Evolutionary conservation across 768 basidiomycete genomes (phyloP), one percentile per base, ranked within the genome.

Genomic region (Hypsizygus marmoreus): DNA sequence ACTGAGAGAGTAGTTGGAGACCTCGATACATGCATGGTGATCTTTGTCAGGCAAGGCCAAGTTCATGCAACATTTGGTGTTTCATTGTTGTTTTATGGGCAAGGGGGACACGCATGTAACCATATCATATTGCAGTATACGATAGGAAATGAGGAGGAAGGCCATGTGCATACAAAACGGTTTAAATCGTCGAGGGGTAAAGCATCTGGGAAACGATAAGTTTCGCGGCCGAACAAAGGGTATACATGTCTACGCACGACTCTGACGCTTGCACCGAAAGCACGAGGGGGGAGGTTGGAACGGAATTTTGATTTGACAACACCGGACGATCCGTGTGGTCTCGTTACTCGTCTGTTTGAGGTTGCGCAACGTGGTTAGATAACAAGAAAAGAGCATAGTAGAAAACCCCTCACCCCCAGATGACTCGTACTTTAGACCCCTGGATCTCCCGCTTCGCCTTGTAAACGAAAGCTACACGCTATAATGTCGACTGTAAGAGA

Each of bases 401-500:
- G 17, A 14, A 39, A 45, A 20, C 7, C 20, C 75, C 85, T 63
- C 60, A 91, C 91, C 95, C 97, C 94, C 94, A 98, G 77, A 98
- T 97, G 53, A 98, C 92, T 57, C 97, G 90, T 64, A 97, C 77
- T 72, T 95, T 94, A 58, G 92, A 90, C 49, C 97, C 97, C 69
- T 86, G 86, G 56, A 95, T 82, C 72, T 92, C 91, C 69, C 84
- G 80, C 80, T 97, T 94, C 50, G 94, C 95, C 67, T 87, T 89
- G 86, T 99, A 99, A 58, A 99, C 94, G 72, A 87, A 99, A 49
- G 97, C 97, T 53, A 99, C 81, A 59, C 95, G 90, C 94, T 97
- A 59, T 17, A 31, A 30, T 19, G 34, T 35, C 24, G 14, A 39
- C 2, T n/a, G n/a, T n/a, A n/a, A n/a, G n/a, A n/a, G n/a, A n/a